Percentiles rank a stretch among this genome's conserved stretches.
Conservation (phyloP, 202 grass and related monocot genomes). For the Saccharum hybrid region DNA sequence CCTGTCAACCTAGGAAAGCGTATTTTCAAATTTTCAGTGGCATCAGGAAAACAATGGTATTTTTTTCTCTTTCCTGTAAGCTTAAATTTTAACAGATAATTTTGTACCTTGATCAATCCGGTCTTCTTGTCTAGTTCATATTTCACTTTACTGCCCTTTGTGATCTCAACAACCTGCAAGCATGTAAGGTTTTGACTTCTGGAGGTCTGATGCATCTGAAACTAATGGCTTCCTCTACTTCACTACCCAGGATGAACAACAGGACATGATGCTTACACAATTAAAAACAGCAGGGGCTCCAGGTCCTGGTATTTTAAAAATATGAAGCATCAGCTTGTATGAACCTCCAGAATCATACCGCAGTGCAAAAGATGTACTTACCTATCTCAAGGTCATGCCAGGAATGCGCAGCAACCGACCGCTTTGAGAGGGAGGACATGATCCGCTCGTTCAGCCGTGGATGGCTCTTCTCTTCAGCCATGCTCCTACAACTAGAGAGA, state of each 20-base stretch:
- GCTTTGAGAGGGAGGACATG: slow-evolving; percentile 66
- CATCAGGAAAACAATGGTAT: background rate
- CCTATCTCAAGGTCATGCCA: slow-evolving; percentile 94
- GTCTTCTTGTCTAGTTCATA: slow-evolving; percentile 95
- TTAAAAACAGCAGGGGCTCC: slow-evolving; percentile 79
- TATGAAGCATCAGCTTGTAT: background rate
- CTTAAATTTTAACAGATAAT: slow-evolving; percentile 1
- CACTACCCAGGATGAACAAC: slow-evolving; percentile 4
- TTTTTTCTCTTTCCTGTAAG: background rate
- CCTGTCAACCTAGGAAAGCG: slow-evolving; percentile 63
- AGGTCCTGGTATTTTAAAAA: slow-evolving; percentile 51
- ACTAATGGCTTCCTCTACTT: background rate
- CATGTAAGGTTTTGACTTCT: slow-evolving; percentile 14
- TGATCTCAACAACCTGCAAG: slow-evolving; percentile 86
- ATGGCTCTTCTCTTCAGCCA: slow-evolving; percentile 48
- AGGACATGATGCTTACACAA: slow-evolving; percentile 59
- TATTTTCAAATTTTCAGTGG: slow-evolving; percentile 5
- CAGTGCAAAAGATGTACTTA: slow-evolving; percentile 25
- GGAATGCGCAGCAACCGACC: slow-evolving; percentile 72
- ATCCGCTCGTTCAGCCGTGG: slow-evolving; percentile 67
- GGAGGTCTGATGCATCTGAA: background rate
- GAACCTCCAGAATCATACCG: background rate
- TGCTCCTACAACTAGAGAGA: slow-evolving; percentile 39
- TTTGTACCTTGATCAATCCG: slow-evolving; percentile 72
- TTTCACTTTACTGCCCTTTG: slow-evolving; percentile 86